These are phyloP conservation scores for Adansonia madagascariensis DNA, from an alignment of 441 rosid species.

Conservation along the genomic window DNA sequence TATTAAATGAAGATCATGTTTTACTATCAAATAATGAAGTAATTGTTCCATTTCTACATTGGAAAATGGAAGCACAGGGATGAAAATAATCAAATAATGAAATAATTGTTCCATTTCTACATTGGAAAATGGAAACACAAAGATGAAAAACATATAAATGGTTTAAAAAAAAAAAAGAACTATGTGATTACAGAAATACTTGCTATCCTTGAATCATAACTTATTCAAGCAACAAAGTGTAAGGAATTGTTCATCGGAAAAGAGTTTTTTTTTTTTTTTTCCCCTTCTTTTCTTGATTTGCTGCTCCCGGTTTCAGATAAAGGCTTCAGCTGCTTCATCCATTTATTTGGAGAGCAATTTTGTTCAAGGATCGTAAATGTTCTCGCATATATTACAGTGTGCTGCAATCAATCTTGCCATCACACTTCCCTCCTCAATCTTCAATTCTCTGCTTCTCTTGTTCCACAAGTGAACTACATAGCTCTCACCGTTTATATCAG, in stretches of 20 bases:
- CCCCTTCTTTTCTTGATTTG: not conserved
- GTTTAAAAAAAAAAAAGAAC: not conserved
- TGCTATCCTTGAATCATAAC: not conserved
- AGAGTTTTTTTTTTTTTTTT: not conserved
- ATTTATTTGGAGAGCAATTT: not conserved
- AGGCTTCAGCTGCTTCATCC: not conserved
- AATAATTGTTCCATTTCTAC: not conserved
- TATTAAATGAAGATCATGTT: not conserved
- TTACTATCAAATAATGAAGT: not conserved
- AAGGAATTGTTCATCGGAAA: not conserved
- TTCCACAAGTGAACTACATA: constrained; percentile 62
- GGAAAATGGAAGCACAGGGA: not conserved
- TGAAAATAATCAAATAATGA: not conserved
- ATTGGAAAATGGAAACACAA: not conserved
- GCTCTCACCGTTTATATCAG: constrained; percentile 35
- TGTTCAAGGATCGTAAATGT: constrained; percentile 36
- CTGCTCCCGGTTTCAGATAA: not conserved
- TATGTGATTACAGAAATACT: not conserved
- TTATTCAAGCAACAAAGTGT: not conserved
- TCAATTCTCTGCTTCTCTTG: constrained; percentile 44
- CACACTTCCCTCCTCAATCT: constrained; percentile 55
- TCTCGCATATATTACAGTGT: constrained; percentile 44
- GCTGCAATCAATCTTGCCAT: constrained; percentile 45
- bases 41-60: not conserved
- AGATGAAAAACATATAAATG: not conserved